Evolutionary conservation across 2,329 filamentous ascomycete genomes (phyloP).

Genomic region (Colletotrichum gigasporum): DNA sequence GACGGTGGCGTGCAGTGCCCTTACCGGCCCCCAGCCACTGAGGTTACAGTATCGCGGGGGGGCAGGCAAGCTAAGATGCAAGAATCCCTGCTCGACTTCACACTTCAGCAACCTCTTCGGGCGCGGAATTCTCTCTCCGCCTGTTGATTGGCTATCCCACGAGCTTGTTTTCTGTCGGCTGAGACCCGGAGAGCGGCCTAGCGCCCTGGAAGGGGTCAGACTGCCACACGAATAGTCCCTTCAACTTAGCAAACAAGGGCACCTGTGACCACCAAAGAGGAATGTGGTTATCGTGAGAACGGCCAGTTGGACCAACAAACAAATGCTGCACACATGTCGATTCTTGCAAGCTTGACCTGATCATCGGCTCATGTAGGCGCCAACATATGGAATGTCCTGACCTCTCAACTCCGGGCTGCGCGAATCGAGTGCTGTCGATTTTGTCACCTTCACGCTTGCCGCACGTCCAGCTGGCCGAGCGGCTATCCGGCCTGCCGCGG

Average conservation of each 20-base stretch:
- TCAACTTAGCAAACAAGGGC: neutral
- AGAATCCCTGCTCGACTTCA: constrained; percentile 35
- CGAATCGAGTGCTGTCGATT: neutral
- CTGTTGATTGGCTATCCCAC: neutral
- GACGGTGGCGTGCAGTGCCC: constrained; percentile 12
- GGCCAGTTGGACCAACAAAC: neutral
- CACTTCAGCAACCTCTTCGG: constrained; percentile 23
- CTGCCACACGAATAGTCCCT: neutral
- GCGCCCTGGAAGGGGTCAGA: constrained; percentile 14
- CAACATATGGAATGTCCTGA: neutral
- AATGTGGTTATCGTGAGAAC: neutral
- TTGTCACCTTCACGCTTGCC: neutral
- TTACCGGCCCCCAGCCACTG: constrained; percentile 30
- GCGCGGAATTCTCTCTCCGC: neutral
- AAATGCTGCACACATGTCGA: neutral
- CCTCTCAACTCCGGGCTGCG: neutral
- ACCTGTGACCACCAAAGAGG: neutral
- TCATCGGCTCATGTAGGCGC: neutral
- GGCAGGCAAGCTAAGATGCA: constrained; percentile 32
- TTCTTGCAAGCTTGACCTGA: neutral
- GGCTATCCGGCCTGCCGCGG: too few species aligned
- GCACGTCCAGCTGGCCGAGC: too few species aligned
- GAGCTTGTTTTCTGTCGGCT: constrained; percentile 4
- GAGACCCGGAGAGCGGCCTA: constrained; percentile 22
- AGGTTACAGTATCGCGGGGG: neutral